Conservation (phyloP, 768 basidiomycete species). For the Boletus fagicola region DNA sequence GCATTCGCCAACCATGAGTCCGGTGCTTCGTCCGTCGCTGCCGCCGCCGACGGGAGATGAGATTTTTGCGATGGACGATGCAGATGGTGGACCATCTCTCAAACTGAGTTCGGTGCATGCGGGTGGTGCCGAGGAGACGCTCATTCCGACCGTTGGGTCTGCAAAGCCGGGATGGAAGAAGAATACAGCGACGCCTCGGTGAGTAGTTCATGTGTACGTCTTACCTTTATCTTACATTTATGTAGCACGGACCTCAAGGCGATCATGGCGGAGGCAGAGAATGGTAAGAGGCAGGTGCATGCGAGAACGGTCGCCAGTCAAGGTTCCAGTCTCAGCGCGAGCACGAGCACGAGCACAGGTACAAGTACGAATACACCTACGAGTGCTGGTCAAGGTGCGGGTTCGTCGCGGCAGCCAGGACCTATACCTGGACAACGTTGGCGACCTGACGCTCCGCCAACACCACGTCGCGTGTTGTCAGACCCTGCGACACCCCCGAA, state of each 20-base stretch:
- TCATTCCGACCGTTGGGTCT: neutral
- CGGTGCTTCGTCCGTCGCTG: slow-evolving; percentile 21
- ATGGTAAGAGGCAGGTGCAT: slow-evolving; percentile 19
- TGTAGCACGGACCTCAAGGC: slow-evolving; percentile 77
- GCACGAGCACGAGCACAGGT: neutral
- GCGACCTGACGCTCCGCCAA: slow-evolving; percentile 4
- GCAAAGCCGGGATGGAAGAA: slow-evolving; percentile 46
- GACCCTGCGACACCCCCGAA: slow-evolving; percentile 11
- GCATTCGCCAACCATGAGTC: slow-evolving; percentile 21
- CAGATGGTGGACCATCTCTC: slow-evolving; percentile 39
- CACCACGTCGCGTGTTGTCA: slow-evolving; percentile 9
- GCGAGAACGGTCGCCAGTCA: neutral
- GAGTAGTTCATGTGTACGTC: slow-evolving; percentile 23
- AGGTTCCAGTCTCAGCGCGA: neutral
- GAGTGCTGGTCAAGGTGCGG: neutral
- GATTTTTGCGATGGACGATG: slow-evolving; percentile 83
- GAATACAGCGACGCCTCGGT: slow-evolving; percentile 49
- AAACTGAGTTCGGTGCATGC: slow-evolving; percentile 17
- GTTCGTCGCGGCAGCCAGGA: neutral
- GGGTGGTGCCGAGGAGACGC: slow-evolving; percentile 1
- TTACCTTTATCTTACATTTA: slow-evolving; percentile 14
- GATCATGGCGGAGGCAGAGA: slow-evolving; percentile 79
- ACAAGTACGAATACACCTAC: neutral
- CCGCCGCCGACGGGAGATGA: slow-evolving; percentile 48
- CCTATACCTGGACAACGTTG: slow-evolving; percentile 4